Conservation (phyloP, 2,329 filamentous ascomycete species). For the Pseudonectria foliicola region DNA sequence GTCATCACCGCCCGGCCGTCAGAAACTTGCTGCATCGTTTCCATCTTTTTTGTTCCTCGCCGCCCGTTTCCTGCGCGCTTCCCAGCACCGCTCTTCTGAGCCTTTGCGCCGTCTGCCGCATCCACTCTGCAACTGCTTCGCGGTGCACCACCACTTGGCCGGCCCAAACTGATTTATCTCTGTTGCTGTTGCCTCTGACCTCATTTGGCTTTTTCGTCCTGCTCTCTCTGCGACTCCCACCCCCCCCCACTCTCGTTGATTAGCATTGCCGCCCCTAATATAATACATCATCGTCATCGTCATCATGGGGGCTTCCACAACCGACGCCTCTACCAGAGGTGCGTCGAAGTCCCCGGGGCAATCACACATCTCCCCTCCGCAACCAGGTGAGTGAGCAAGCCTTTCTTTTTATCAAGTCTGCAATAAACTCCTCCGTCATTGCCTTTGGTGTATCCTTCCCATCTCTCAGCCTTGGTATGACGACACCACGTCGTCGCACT, state of each 20-base stretch:
- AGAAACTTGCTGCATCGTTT: too few species aligned
- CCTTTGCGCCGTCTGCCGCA: too few species aligned
- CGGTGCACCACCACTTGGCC: too few species aligned
- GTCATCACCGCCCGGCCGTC: not conserved
- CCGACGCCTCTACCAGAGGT: conserved; percentile 32
- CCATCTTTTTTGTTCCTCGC: too few species aligned
- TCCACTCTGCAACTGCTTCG: too few species aligned
- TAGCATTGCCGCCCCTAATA: conserved; percentile 24
- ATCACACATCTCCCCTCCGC: conserved; percentile 34
- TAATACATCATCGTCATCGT: conserved; percentile 40
- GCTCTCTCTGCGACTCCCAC: conserved; percentile 19
- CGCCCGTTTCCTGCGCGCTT: too few species aligned
- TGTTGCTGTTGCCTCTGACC: conserved; percentile 28
- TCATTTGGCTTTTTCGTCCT: conserved; percentile 30
- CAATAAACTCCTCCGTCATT: conserved; percentile 2
- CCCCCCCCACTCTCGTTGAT: conserved; percentile 24
- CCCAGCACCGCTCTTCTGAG: too few species aligned
- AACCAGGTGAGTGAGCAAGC: conserved; percentile 33
- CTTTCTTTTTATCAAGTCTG: too few species aligned
- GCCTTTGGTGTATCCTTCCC: conserved; percentile 4
- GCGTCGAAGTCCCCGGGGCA: conserved; percentile 44
- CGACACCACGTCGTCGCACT: conserved; percentile 17
- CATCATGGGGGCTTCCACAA: conserved; percentile 42
- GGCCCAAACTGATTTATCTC: too few species aligned
- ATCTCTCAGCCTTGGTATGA: conserved; percentile 12